Percentiles rank a stretch among this genome's conserved stretches.
phyloP scores from a whole-genome alignment of 441 rosid genomes.

The Euphorbia schlechtendalii region DNA sequence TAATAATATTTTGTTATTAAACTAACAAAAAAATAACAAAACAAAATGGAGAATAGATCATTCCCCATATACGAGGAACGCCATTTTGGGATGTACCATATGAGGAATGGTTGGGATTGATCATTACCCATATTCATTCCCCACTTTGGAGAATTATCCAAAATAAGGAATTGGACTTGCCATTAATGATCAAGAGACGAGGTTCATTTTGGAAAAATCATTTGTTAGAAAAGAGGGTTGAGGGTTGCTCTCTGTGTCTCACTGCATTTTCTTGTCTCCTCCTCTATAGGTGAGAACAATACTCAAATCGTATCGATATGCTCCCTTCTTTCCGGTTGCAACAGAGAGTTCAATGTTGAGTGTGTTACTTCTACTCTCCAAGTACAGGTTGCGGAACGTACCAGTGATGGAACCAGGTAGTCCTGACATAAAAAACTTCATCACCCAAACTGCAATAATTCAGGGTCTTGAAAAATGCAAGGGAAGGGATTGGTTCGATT shows the following conservation, averaged over 20 bases:
- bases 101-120: no score
- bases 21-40: no score
- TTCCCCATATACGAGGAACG: no score
- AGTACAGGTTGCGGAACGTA: conserved; percentile 70
- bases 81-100: no score
- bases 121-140: no score
- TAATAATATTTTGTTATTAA: no score
- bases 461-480: conserved; percentile 72
- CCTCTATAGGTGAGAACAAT: conserved; percentile 58
- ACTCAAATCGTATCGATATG: conserved; percentile 65
- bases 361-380: conserved; percentile 71
- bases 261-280: neutral
- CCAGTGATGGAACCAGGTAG: conserved; percentile 67
- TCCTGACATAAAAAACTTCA: conserved; percentile 65
- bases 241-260: neutral
- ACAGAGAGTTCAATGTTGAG: conserved; percentile 76
- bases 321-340: conserved; percentile 76
- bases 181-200: no score
- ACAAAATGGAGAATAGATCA: no score
- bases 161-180: no score
- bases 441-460: conserved; percentile 79
- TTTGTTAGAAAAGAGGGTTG: no score
- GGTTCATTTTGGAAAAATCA: no score
- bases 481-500: conserved; percentile 93
- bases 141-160: no score